phyloP scores from a whole-genome alignment of 2,329 filamentous ascomycete genomes.

The Acephala macrosclerotiorum region DNA sequence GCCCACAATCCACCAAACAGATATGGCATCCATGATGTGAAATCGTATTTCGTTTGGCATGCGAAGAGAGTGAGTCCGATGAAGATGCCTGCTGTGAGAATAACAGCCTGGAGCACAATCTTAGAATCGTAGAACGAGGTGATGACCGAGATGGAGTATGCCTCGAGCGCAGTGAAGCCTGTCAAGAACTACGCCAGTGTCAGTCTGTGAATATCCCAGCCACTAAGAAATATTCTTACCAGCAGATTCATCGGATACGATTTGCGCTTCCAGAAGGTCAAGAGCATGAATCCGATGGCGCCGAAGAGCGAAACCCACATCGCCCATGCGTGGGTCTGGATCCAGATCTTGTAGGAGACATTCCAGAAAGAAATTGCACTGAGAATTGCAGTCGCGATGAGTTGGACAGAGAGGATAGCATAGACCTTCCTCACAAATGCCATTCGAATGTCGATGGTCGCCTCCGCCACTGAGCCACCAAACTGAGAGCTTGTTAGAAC shows the following conservation, averaged over 20 bases:
- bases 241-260: constrained; percentile 94
- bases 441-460: constrained; percentile 94
- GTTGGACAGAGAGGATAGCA: constrained; percentile 94
- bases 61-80: constrained; percentile 85
- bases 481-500: constrained; percentile 62
- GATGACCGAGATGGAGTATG: constrained; percentile 91
- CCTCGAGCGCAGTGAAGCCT: constrained; percentile 90
- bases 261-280: constrained; percentile 96
- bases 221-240: neutral
- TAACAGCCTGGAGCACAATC: constrained; percentile 88
- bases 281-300: constrained; percentile 81
- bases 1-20: constrained; percentile 91
- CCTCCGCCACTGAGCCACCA: constrained; percentile 91
- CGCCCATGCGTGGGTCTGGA: constrained; percentile 82
- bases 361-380: constrained; percentile 89
- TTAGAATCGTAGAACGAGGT: constrained; percentile 86
- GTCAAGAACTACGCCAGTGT: constrained; percentile 35
- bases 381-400: constrained; percentile 82
- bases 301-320: constrained; percentile 88
- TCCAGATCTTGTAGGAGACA: constrained; percentile 80
- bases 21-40: constrained; percentile 96
- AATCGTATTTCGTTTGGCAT: constrained; percentile 98
- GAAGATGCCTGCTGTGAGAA: constrained; percentile 87
- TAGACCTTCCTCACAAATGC: constrained; percentile 98
- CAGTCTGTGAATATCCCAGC: neutral